phyloP scores from a whole-genome alignment of 2,329 filamentous ascomycete species.

The Ilyonectria destructans region DNA sequence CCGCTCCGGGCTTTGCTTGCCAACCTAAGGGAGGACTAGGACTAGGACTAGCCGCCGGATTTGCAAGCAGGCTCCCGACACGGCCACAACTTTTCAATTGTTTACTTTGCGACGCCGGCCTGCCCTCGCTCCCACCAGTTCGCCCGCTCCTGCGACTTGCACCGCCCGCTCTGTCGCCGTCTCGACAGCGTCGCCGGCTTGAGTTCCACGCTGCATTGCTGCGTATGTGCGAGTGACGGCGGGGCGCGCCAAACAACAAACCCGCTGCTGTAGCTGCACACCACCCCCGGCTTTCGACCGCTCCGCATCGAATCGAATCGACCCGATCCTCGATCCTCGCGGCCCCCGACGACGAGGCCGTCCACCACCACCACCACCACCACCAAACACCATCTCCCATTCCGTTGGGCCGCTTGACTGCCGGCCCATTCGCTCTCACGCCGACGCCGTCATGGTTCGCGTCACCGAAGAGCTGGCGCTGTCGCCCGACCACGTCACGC shows the following conservation, averaged over 20 bases:
- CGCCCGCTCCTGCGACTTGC: slow-evolving; percentile 19
- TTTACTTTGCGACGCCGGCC: slow-evolving; percentile 48
- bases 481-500: slow-evolving; percentile 84
- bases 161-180: slow-evolving; percentile 34
- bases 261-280: background rate
- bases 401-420: slow-evolving; percentile 34
- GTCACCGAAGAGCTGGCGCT: slow-evolving; percentile 85
- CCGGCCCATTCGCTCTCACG: slow-evolving; percentile 48
- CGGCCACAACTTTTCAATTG: slow-evolving; percentile 34
- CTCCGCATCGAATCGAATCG: slow-evolving; percentile 8
- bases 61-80: too few relatives aligned
- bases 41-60: background rate
- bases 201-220: slow-evolving; percentile 30
- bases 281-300: background rate
- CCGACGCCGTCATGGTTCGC: slow-evolving; percentile 81
- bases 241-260: background rate
- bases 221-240: slow-evolving; percentile 20
- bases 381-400: slow-evolving; percentile 40
- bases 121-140: slow-evolving; percentile 41
- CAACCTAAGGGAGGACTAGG: slow-evolving; percentile 13
- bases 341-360: slow-evolving; percentile 7
- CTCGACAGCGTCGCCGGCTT: slow-evolving; percentile 21
- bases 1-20: background rate
- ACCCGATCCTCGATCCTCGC: background rate
- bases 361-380: background rate